phyloP scores from a whole-genome alignment of 2,329 filamentous ascomycete species.

The Madurella mycetomatis region DNA sequence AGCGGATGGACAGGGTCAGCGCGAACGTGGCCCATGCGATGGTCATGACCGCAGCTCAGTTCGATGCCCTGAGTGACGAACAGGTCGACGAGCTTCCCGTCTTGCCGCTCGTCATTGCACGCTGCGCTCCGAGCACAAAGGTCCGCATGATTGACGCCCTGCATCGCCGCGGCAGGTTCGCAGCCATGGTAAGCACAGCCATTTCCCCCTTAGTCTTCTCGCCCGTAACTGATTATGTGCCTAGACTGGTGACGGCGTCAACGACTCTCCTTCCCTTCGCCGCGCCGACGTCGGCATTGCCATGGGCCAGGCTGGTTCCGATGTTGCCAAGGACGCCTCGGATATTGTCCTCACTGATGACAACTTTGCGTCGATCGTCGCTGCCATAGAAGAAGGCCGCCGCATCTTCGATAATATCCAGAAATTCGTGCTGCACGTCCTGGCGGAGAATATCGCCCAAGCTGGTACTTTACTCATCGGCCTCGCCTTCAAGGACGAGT shows the following conservation, averaged over 20 bases:
- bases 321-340: slow-evolving; percentile 74
- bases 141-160: slow-evolving; percentile 70
- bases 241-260: slow-evolving; percentile 66
- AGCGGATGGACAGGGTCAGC: slow-evolving; percentile 35
- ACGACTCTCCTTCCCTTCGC: slow-evolving; percentile 69
- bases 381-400: slow-evolving; percentile 67
- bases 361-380: slow-evolving; percentile 77
- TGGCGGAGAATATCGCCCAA: slow-evolving; percentile 67
- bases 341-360: slow-evolving; percentile 87
- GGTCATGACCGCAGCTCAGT: slow-evolving; percentile 59
- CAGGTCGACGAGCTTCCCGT: slow-evolving; percentile 58
- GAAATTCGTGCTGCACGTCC: slow-evolving; percentile 64
- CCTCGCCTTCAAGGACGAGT: slow-evolving; percentile 61
- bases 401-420: slow-evolving; percentile 70
- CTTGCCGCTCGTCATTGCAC: slow-evolving; percentile 63
- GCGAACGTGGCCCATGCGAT: slow-evolving; percentile 58
- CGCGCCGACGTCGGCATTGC: slow-evolving; percentile 71
- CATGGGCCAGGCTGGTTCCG: slow-evolving; percentile 66
- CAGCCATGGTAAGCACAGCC: slow-evolving; percentile 50
- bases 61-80: slow-evolving; percentile 57
- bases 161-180: slow-evolving; percentile 62
- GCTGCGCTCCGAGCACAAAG: slow-evolving; percentile 67
- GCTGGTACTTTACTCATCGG: slow-evolving; percentile 64
- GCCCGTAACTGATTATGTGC: neutral
- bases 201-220: no score